phyloP scores from a whole-genome alignment of 73 alveolate genomes.

The Paramecium primaurelia region DNA sequence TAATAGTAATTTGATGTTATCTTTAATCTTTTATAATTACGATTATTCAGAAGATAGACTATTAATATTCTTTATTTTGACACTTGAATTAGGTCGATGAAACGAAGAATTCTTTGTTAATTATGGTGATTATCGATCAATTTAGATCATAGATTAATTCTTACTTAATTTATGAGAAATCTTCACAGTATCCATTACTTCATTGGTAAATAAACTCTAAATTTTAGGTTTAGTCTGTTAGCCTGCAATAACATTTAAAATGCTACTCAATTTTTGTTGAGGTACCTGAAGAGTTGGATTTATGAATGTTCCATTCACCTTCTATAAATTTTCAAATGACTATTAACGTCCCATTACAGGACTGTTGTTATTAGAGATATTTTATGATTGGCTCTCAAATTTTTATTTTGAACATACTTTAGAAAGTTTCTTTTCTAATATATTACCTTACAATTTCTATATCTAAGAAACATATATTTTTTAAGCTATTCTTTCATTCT shows the following conservation, averaged over 20 bases:
- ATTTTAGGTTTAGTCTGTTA: constrained; percentile 32
- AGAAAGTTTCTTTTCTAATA: constrained; percentile 1
- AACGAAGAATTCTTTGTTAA: constrained; percentile 26
- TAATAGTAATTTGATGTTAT: not conserved
- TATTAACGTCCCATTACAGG: constrained; percentile 5
- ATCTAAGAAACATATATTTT: not conserved
- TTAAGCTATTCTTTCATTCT: constrained; percentile 36
- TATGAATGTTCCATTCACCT: constrained; percentile 33
- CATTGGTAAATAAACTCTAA: not conserved
- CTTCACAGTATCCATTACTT: constrained; percentile 30
- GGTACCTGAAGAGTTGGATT: constrained; percentile 1
- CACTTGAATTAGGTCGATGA: constrained; percentile 40
- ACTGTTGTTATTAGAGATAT: constrained; percentile 49
- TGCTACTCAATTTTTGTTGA: constrained; percentile 30
- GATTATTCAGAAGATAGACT: not conserved
- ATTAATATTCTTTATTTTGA: not conserved
- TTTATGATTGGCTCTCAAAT: constrained; percentile 28
- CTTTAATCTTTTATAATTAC: not conserved
- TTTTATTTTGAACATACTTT: not conserved
- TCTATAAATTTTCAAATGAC: constrained; percentile 34
- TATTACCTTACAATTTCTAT: constrained; percentile 15
- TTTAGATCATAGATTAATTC: constrained; percentile 33
- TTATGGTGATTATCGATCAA: not conserved
- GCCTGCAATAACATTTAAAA: constrained; percentile 53
- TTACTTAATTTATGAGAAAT: not conserved